Conservation (phyloP, 495 filamentous ascomycete genomes). For the Pseudevernia furfuracea region DNA sequence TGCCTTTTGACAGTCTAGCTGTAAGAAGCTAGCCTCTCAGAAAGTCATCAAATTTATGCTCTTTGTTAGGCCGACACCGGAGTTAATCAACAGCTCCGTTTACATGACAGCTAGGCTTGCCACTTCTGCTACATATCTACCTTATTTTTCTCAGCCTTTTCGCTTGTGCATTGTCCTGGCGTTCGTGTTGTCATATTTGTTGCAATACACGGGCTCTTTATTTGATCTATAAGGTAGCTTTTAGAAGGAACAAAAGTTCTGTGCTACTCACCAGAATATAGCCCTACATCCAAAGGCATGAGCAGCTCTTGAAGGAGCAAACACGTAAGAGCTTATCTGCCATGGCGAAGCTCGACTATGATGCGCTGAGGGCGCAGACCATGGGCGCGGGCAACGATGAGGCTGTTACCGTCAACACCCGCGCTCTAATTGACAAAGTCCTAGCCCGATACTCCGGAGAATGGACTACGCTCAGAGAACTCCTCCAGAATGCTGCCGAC, state of each 20-base stretch:
- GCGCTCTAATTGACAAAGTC: slow-evolving; percentile 95
- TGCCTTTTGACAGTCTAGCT: not conserved
- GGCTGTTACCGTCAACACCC: slow-evolving; percentile 96
- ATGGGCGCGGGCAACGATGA: slow-evolving; percentile 82
- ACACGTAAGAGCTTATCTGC: slow-evolving; percentile 24
- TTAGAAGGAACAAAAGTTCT: not conserved
- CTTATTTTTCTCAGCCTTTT: not conserved
- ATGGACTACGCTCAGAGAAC: slow-evolving; percentile 79
- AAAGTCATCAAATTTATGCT: not conserved
- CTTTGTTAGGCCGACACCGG: not conserved
- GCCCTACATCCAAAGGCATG: not conserved
- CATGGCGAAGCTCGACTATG: slow-evolving; percentile 68
- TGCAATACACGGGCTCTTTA: not conserved
- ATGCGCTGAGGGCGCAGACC: slow-evolving; percentile 74
- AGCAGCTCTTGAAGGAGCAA: not conserved
- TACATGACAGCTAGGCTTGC: not conserved
- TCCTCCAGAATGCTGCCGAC: slow-evolving; percentile 97
- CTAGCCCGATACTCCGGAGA: slow-evolving; percentile 92
- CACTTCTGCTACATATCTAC: not conserved
- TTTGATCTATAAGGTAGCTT: not conserved
- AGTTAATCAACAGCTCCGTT: not conserved
- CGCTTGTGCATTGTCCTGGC: slow-evolving; percentile 2
- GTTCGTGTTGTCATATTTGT: not conserved
- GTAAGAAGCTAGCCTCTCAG: not conserved
- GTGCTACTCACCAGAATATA: not conserved